These are phyloP conservation scores for Grammothele lineata DNA, from an alignment of 768 basidiomycete species.

Conservation along the genomic window DNA sequence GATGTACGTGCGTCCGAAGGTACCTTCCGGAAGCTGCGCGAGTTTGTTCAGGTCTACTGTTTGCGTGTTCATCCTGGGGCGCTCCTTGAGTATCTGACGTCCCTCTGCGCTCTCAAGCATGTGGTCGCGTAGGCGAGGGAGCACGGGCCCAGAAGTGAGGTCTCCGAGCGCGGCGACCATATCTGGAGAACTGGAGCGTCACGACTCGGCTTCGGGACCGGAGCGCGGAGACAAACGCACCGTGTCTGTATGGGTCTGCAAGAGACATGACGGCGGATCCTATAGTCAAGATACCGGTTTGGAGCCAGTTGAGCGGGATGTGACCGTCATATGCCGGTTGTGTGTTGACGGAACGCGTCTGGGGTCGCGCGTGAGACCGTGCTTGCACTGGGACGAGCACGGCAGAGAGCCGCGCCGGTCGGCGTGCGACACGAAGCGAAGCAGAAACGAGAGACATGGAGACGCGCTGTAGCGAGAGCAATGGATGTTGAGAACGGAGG, in stretches of 20 bases:
- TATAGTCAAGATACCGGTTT: constrained; percentile 79
- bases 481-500: too few species aligned
- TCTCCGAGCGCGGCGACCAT: constrained; percentile 95
- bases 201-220: background rate
- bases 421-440: constrained; percentile 3
- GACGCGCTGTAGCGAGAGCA: too few species aligned
- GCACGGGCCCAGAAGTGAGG: constrained; percentile 78
- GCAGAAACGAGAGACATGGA: constrained; percentile 11
- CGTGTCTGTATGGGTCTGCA: constrained; percentile 76
- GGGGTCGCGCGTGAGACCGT: constrained; percentile 4
- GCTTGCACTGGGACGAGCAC: background rate
- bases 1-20: constrained; percentile 82
- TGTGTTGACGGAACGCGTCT: constrained; percentile 15
- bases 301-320: constrained; percentile 76
- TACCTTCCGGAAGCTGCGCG: constrained; percentile 65
- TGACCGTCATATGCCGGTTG: constrained; percentile 69
- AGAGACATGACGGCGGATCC: constrained; percentile 86
- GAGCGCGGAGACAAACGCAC: constrained; percentile 33
- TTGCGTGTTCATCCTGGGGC: constrained; percentile 74
- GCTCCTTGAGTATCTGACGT: constrained; percentile 73
- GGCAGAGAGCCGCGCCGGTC: background rate
- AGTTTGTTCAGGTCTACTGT: constrained; percentile 73
- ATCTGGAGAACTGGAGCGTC: constrained; percentile 44
- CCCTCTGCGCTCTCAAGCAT: constrained; percentile 85
- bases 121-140: constrained; percentile 68